Evolutionary conservation across 2,329 filamentous ascomycete genomes (phyloP), one percentile per base, ranked within the genome.

Genomic region (Bertia moriformis): DNA sequence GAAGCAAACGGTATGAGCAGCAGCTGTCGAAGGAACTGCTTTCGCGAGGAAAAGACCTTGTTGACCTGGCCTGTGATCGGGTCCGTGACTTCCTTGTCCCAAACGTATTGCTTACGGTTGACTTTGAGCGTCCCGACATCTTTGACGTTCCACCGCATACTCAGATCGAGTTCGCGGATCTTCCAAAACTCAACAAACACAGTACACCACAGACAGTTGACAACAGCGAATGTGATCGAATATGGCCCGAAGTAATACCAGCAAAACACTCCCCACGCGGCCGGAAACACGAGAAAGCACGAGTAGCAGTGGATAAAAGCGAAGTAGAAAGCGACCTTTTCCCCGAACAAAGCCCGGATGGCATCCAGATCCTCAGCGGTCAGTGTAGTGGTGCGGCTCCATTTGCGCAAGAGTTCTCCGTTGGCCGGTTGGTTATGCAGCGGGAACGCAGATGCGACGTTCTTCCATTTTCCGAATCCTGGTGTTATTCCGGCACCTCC

Each of bases 1-100:
- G 93, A 55, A 1, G 85, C 84, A 58, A 98, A 95, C 0, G 88
- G 88, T 2, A 93, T 63, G 52, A 93, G 82, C 14, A 93, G 65
- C 35, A 89, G 55, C 57, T 95, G 88, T 18, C 83, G 74, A 48
- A 75, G 61, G 3, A 94, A 63, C 32, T 88, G 74, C 60, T 85
- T 87, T 42, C 71, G 69, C 0, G 77, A 74, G 3, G 87, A 77
- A 53, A 91, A 95, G 14, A 85, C 67, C 47, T 77, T 78, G 44
- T 85, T 65, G 15, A 70, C 70, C 58, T 94, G 84, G 13, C 86
- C 86, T 1, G 87, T 93, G 15, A 35, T 17, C 7, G 32, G 32
- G 15, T 35, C 32, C 15, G 12, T 7, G 12, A 35, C 32, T 15
- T 35, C 12, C 15, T 35, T 35, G 10, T 35, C 32, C 32, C 32